Evolutionary conservation across 352 stramenopile genomes (phyloP), one percentile per base, ranked within the genome.

Genomic region (Phytophthora niederhauseri): DNA sequence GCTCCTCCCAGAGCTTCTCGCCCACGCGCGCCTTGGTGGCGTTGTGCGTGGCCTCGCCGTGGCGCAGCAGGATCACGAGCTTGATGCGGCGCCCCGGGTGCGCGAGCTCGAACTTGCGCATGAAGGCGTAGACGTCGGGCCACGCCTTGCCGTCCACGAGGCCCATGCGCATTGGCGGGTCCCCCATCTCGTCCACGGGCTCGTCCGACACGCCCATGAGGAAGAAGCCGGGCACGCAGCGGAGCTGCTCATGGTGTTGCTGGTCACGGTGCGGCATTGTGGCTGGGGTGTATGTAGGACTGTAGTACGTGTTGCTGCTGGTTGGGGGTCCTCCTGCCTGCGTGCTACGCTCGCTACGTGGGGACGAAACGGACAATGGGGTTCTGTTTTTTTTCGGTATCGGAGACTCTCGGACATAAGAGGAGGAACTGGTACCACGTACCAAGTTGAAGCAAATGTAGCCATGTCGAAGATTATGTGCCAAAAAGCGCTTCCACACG

Each of bases 11-110:
- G 2, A 75, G 51, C 14, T 77, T 61, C 26, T 76, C 76, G 6
- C 85, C 82, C 41, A 87, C 77, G n/a, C 80, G 77, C 46, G 71
- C 63, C 49, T 88, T 87, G 51, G 84, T 82, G 36, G 85, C 82
- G 45, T 93, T 93, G 57, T 93, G 85, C 2, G 82, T 80, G 36
- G 73, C 85, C 57, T 93, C 81, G 59, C 81, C 85, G 52, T 93
- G 85, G 17, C 85, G 81, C 55, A 93, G 26, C 30, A 93, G 78
- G 50, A 91, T 78, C 2, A 91, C 46, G 9, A 91, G 68, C 67
- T 91, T 89, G 15, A 82, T 74, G 22, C 63, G 64, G 4, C 50
- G 52, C 2, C 55, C 22, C 1, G 52, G 62, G 11, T 76, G 65
- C 11, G 68, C 49, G 15, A 65, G 51, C 51, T 77, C 57, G 38